Conservation (phyloP, 1,284 basidiomycete genomes). For the Leccinum idahoense region DNA sequence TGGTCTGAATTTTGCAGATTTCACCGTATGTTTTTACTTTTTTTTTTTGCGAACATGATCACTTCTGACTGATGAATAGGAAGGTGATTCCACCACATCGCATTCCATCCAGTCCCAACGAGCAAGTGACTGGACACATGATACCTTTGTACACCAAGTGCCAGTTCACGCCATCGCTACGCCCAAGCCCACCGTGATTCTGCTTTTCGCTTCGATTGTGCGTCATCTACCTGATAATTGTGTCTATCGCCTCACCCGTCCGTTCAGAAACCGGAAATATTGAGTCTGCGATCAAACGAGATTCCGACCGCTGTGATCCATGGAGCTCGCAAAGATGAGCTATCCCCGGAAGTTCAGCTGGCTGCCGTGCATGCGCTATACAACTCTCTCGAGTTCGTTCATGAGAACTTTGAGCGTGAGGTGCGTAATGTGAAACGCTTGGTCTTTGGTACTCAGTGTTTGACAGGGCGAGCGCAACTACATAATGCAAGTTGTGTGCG, state of each 20-base stretch:
- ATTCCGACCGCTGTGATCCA: conserved; percentile 98
- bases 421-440: conserved; percentile 38
- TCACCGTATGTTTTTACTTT: too few species aligned
- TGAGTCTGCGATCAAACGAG: conserved; percentile 90
- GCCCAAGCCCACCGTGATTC: too few species aligned
- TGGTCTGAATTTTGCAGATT: too few species aligned
- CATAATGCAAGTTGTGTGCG: conserved; percentile 99
- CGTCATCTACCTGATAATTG: conserved; percentile 33
- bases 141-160: too few species aligned
- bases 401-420: conserved; percentile 97
- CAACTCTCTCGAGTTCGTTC: conserved; percentile 97
- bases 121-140: too few species aligned
- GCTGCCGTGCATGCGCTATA: conserved; percentile 91
- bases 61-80: too few species aligned
- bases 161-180: too few species aligned
- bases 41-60: too few species aligned
- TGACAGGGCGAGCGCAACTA: conserved; percentile 94
- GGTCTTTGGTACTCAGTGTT: conserved; percentile 6
- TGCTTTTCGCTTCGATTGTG: conserved; percentile 56
- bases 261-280: conserved; percentile 81
- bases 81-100: too few species aligned
- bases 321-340: conserved; percentile 94
- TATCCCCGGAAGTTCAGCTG: conserved; percentile 90
- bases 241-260: conserved; percentile 13
- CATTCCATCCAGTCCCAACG: too few species aligned